phyloP scores from a whole-genome alignment of 208 protist genomes.

The Trypanosoma platydactyli region DNA sequence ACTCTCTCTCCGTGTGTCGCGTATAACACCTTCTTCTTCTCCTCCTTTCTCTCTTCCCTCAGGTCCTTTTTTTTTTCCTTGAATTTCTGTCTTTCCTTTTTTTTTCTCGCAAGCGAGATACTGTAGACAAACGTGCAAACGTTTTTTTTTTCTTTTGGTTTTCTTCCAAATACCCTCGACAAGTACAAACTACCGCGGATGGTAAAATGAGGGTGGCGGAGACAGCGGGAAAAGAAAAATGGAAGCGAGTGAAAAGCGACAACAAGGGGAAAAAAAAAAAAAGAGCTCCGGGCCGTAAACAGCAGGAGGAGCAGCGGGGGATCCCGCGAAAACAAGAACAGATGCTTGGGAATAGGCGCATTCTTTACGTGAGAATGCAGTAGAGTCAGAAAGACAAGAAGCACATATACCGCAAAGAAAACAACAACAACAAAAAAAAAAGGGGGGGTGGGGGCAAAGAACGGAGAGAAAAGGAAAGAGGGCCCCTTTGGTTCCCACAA shows the following conservation, averaged over 20 bases:
- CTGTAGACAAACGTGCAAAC: conserved; percentile 17
- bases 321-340: too few species aligned
- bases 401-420: too few species aligned
- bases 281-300: neutral
- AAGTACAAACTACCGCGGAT: too few species aligned
- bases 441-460: too few species aligned
- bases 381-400: too few species aligned
- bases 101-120: conserved; percentile 5
- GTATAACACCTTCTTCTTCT: conserved; percentile 4
- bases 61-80: neutral
- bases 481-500: neutral
- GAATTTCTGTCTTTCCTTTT: conserved; percentile 3
- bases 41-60: conserved; percentile 6
- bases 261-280: conserved; percentile 24
- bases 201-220: too few species aligned
- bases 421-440: too few species aligned
- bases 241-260: conserved; percentile 2
- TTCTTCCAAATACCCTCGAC: too few species aligned
- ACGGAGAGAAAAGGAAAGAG: neutral
- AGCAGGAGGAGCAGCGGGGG: too few species aligned
- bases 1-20: too few species aligned
- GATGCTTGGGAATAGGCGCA: too few species aligned
- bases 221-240: neutral
- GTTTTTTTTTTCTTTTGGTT: neutral
- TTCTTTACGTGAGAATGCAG: too few species aligned